phyloP scores from a whole-genome alignment of 2,329 filamentous ascomycete genomes.

The Cladosporium cucumerinum region DNA sequence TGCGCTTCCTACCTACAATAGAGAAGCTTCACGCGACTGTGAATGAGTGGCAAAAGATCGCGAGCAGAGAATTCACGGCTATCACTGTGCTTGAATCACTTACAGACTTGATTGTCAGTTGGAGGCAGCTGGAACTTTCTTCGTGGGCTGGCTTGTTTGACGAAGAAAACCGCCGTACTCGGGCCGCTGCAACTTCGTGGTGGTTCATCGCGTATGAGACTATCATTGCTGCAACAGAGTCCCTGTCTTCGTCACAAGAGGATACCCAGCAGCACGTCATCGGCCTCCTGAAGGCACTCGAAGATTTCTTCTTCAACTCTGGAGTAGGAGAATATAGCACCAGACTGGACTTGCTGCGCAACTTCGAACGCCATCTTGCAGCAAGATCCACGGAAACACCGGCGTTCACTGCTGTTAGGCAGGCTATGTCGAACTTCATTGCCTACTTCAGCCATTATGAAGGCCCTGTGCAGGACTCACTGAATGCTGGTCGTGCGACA shows the following conservation, averaged over 20 bases:
- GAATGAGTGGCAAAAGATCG: constrained; percentile 93
- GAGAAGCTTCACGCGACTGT: constrained; percentile 84
- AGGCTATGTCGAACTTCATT: constrained; percentile 73
- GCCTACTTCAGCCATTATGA: constrained; percentile 71
- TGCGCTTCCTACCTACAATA: constrained; percentile 77
- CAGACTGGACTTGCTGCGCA: constrained; percentile 40
- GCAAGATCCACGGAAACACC: constrained; percentile 43
- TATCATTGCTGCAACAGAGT: constrained; percentile 59
- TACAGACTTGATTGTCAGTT: constrained; percentile 77
- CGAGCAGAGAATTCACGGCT: constrained; percentile 73
- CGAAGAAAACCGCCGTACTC: constrained; percentile 71
- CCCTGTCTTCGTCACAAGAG: constrained; percentile 9
- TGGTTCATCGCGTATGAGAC: constrained; percentile 96
- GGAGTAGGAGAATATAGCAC: constrained; percentile 68
- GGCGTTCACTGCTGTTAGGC: constrained; percentile 54
- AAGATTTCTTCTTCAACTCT: constrained; percentile 45
- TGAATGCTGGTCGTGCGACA: constrained; percentile 64
- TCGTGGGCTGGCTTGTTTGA: constrained; percentile 91
- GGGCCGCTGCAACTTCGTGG: constrained; percentile 80
- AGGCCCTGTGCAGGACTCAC: constrained; percentile 59
- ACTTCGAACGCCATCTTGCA: constrained; percentile 36
- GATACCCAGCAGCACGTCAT: constrained; percentile 15
- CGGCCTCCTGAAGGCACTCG: constrained; percentile 46
- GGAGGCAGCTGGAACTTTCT: constrained; percentile 85
- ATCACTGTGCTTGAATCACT: constrained; percentile 69